Base-by-base conservation (phyloP, 2,329 filamentous ascomycete species). In the Tolypocladium tropicale region DNA sequence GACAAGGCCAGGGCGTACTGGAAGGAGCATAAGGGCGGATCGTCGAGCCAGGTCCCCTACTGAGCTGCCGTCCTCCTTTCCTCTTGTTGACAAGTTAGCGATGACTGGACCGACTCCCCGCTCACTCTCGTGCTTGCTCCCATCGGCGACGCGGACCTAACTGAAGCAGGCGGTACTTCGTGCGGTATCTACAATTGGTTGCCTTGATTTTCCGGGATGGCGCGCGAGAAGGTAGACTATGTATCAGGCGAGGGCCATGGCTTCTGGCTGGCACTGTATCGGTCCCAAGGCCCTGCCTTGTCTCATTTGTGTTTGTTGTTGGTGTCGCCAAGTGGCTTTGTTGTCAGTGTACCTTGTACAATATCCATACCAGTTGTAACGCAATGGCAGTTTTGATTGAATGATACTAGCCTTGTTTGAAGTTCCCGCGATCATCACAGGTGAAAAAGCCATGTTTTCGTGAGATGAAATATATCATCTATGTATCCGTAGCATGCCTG, bases 1-100 rank as follows among this genome's bases (percentile, higher is more conserved):
- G 64, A 62, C 52, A 64, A 63, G 59, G 64, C 58, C 28, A 62
- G 58, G 55, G 53, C 39, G 25, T 65, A 63, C 55, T 58, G 57
- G 50, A 58, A 58, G 54, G 59, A 56, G 34, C 56, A 60, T 30
- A 51, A 58, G 51, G 34, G 18, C 14, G 37, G 32, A 9, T 53
- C 41, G 28, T 30, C 48, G 32, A 55, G 55, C 34, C 57, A 55
- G 34, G 53, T 58, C n/a, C 51, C 54, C 25, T 57, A 50, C 6
- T 55, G 43, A 55, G 28, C 46, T 28, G 16, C 28, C 28, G 2
- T 49, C 28, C 25, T 32, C 14, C 7, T 30, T 32, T 30, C 10
- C 39, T 43, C 16, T 43, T 32, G 46, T 33, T 32, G 18, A 49
- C n/a, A n/a, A n/a, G 21, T 32, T 11, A 7, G 46, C 4, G 7